These are phyloP conservation scores for Aspergillus caelatus DNA, from an alignment of 2,329 filamentous ascomycete species.

Conservation along the genomic window DNA sequence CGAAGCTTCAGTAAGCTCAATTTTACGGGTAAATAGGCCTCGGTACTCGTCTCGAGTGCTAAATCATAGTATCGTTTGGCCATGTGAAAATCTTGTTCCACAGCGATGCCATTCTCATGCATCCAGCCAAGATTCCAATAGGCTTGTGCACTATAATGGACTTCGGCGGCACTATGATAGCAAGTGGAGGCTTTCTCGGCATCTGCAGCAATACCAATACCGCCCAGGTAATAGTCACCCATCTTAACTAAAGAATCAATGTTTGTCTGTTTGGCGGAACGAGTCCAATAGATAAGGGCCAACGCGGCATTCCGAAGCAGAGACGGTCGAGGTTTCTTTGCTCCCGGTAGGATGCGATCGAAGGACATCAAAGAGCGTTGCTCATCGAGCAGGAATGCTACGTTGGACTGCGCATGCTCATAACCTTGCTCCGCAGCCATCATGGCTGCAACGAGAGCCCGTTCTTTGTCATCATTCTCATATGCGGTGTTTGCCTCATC, in stretches of 20 bases:
- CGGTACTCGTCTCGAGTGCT: slow-evolving; percentile 85
- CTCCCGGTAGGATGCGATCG: slow-evolving; percentile 55
- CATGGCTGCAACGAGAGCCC: slow-evolving; percentile 78
- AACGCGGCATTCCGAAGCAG: slow-evolving; percentile 63
- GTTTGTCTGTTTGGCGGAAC: slow-evolving; percentile 89
- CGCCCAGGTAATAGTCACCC: slow-evolving; percentile 93
- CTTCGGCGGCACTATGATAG: slow-evolving; percentile 90
- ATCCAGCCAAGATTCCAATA: slow-evolving; percentile 99
- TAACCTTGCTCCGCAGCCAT: slow-evolving; percentile 93
- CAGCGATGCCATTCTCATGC: slow-evolving; percentile 93
- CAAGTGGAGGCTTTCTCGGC: slow-evolving; percentile 88
- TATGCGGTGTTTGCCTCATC: slow-evolving; percentile 81
- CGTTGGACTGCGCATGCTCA: slow-evolving; percentile 85
- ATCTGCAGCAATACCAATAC: slow-evolving; percentile 72
- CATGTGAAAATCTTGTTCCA: slow-evolving; percentile 94
- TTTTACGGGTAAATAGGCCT: slow-evolving; percentile 91
- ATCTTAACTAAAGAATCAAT: slow-evolving; percentile 95
- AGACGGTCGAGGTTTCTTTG: slow-evolving; percentile 43
- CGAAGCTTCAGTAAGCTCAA: slow-evolving; percentile 84
- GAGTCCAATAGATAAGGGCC: slow-evolving; percentile 90
- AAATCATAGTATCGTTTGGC: slow-evolving; percentile 96
- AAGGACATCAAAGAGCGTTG: slow-evolving; percentile 64
- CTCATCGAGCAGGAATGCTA: slow-evolving; percentile 82
- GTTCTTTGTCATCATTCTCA: slow-evolving; percentile 74
- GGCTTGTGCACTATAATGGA: slow-evolving; percentile 88